A percentile compares a stretch with the other conserved stretches of the same genome.
Evolutionary conservation across 164 flowering plant species (phyloP).

Genomic region (Paratinospora sagittata): DNA sequence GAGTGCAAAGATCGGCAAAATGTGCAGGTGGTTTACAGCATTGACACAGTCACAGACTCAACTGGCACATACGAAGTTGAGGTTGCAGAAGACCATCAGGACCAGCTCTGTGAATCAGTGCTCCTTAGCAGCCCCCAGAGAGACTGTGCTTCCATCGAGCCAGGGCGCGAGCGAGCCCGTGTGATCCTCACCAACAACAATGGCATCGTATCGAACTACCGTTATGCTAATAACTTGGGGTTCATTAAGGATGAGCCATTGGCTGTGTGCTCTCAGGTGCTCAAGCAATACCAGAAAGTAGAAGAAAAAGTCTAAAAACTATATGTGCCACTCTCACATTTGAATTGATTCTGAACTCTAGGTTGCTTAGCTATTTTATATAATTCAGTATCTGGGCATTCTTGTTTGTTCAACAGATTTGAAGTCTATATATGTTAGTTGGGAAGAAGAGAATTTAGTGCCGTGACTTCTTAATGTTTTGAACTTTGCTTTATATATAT

Average conservation of each 20-base stretch:
- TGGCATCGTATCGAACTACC: slow-evolving; percentile 43
- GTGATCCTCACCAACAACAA: slow-evolving; percentile 56
- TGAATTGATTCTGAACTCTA: not conserved
- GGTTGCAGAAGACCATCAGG: slow-evolving; percentile 41
- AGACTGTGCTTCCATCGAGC: slow-evolving; percentile 25
- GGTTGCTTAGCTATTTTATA: not conserved
- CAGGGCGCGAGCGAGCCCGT: slow-evolving; percentile 60
- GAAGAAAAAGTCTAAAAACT: slow-evolving; percentile 4
- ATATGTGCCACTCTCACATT: not conserved
- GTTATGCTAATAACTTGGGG: slow-evolving; percentile 57
- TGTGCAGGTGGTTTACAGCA: slow-evolving; percentile 23
- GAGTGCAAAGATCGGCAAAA: slow-evolving; percentile 49
- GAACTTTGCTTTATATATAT: not conserved
- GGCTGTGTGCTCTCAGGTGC: slow-evolving; percentile 40
- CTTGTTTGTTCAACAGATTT: not conserved
- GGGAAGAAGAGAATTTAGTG: not conserved
- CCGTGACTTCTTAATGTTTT: not conserved
- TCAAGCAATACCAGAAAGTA: slow-evolving; percentile 41
- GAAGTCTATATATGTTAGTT: not conserved
- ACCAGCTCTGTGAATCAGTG: slow-evolving; percentile 44
- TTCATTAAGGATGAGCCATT: slow-evolving; percentile 36
- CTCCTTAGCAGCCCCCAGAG: slow-evolving; percentile 51
- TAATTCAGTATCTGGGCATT: not conserved
- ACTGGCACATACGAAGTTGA: slow-evolving; percentile 44
- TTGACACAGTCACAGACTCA: slow-evolving; percentile 42